Base-by-base conservation (phyloP, 768 basidiomycete species). In the Rhodotorula kratochvilovae region DNA sequence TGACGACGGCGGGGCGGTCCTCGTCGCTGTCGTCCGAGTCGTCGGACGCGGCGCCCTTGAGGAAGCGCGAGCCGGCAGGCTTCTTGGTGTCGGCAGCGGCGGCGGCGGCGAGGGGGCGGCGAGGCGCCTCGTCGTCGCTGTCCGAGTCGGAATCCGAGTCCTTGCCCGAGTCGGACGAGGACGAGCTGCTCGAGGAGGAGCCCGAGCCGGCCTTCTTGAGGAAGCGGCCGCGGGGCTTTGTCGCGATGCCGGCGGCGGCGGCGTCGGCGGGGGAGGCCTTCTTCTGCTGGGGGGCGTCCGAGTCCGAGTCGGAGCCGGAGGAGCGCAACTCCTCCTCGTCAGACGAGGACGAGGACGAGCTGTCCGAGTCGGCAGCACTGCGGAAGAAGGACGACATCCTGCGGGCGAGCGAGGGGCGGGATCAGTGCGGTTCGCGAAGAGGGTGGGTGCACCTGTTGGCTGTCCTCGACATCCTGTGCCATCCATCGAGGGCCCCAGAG, bases 161-260 rank as follows among this genome's bases (percentile, higher is more conserved):
- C 13, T 46, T 53, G 64, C 87, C 90, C 61, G 85, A 87, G 75
- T 87, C 87, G 78, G 85, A 87, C 81, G 90, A 86, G 67, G 85
- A 82, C 80, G 88, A 86, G 82, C 90, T 89, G 80, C 83, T 83
- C 50, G 82, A 81, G n/a, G 80, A 81, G 68, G 86, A 85, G 70
- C 87, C 87, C 53, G 86, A 84, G 59, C 91, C 90, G 61, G 89
- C 86, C 83, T 89, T 87, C 84, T 92, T 92, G 83, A 93, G 92
- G 78, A 74, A 70, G 46, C 67, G 70, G 53, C 69, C 76, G 31
- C 71, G 48, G 48, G 48, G 48, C 48, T 50, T 50, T 25, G 48
- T 25, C 4, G 48, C 45, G n/a, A n/a, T n/a, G 21, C 45, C 48
- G 23, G 46, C 46, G 46, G 48, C 68, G 51, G 72, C 72, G 33